phyloP scores from a whole-genome alignment of 2,329 filamentous ascomycete species.

The Pyrenochaeta sp. region DNA sequence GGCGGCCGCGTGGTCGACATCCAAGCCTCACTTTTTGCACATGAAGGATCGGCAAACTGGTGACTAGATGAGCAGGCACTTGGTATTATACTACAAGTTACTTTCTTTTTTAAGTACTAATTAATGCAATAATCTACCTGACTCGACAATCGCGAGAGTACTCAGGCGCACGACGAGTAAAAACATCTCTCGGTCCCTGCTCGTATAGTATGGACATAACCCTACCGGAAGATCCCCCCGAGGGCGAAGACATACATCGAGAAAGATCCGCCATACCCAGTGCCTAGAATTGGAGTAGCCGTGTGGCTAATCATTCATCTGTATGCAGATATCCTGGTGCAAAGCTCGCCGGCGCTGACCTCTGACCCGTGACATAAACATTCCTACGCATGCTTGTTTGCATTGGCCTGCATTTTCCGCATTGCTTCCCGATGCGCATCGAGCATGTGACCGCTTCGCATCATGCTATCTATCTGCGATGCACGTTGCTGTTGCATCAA shows the following conservation, averaged over 20 bases:
- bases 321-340: background rate
- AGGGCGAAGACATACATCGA: background rate
- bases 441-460: slow-evolving; percentile 78
- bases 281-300: background rate
- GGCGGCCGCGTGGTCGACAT: background rate
- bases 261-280: background rate
- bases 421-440: slow-evolving; percentile 81
- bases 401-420: slow-evolving; percentile 76
- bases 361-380: background rate
- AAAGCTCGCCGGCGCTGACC: background rate
- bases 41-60: background rate
- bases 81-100: background rate
- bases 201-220: background rate
- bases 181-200: background rate
- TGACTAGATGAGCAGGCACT: background rate
- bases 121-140: background rate
- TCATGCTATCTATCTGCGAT: slow-evolving; percentile 74
- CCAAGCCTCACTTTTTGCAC: background rate
- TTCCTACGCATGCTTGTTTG: slow-evolving; percentile 52
- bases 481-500: slow-evolving; percentile 67
- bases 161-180: background rate
- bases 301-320: slow-evolving; percentile 7
- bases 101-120: background rate
- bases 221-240: background rate
- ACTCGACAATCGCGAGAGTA: background rate